Conservation (phyloP, 345 rosid genomes). For the Heritiera fomes region DNA sequence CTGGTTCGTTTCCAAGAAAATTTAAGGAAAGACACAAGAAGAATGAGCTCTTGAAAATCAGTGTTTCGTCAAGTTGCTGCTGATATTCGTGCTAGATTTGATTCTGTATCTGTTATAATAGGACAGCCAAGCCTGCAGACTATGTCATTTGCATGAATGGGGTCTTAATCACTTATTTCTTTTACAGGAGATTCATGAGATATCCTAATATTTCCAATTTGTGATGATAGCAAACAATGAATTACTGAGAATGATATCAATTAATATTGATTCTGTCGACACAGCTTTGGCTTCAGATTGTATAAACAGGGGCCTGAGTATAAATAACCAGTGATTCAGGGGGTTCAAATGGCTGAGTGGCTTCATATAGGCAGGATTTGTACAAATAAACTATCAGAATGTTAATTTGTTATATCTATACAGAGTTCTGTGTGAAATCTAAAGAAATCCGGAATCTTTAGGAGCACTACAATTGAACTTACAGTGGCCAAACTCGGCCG, state of each 20-base stretch:
- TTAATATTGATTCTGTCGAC: neutral
- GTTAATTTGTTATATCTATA: neutral
- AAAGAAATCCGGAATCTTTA: conserved; percentile 28
- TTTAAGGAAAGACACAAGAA: too few relatives aligned
- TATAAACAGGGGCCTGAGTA: neutral
- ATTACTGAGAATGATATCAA: too few relatives aligned
- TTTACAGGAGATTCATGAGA: too few relatives aligned
- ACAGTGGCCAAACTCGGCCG: conserved; percentile 83
- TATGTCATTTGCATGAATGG: too few relatives aligned
- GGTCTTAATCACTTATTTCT: too few relatives aligned
- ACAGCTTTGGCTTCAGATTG: neutral
- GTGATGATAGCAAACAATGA: too few relatives aligned
- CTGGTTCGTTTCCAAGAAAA: too few relatives aligned
- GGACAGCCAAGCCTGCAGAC: too few relatives aligned
- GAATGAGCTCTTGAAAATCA: too few relatives aligned
- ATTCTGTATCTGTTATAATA: too few relatives aligned
- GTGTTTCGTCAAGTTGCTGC: too few relatives aligned
- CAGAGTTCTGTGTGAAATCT: conserved; percentile 1
- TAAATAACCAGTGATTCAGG: neutral
- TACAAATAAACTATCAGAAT: neutral
- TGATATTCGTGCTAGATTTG: neutral
- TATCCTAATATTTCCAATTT: too few relatives aligned
- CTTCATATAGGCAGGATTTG: neutral
- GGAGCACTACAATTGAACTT: conserved; percentile 31
- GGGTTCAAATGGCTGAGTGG: neutral